Conservation (phyloP, 2,329 filamentous ascomycete species). For the Helicocarpus griseus region DNA sequence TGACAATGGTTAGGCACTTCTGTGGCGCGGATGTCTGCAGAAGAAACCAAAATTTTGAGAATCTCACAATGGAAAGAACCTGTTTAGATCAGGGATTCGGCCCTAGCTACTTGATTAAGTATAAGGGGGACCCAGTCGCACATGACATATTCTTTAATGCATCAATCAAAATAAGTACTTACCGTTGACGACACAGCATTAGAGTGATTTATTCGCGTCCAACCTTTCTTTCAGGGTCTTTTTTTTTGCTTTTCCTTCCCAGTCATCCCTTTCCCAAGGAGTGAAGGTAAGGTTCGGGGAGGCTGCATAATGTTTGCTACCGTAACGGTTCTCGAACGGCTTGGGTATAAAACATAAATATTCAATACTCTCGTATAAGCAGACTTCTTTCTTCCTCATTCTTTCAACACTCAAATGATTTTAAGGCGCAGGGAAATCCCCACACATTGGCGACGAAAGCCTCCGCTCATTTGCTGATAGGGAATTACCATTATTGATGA, state of each 20-base stretch:
- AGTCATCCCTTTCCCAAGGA: neutral
- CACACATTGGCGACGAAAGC: too few relatives aligned
- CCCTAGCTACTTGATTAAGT: neutral
- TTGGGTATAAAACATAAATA: constrained; percentile 1
- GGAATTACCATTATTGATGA: too few relatives aligned
- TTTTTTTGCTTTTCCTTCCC: neutral
- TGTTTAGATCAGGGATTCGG: neutral
- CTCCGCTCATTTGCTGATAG: neutral
- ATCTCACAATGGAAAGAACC: constrained; percentile 1
- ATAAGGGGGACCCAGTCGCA: constrained; percentile 3
- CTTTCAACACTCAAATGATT: neutral
- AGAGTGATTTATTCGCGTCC: neutral
- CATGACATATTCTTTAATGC: constrained; percentile 7
- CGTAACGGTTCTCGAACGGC: constrained; percentile 1
- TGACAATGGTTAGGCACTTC: constrained; percentile 2
- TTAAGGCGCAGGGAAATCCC: neutral
- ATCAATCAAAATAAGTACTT: constrained; percentile 1
- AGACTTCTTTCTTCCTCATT: neutral
- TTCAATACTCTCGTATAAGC: constrained; percentile 2
- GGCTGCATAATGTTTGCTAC: constrained; percentile 10
- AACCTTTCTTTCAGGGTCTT: constrained; percentile 1
- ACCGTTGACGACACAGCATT: constrained; percentile 1
- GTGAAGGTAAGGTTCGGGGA: neutral
- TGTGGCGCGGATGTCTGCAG: constrained; percentile 1
- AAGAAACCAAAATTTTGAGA: neutral